Base-by-base conservation (phyloP, 2,329 filamentous ascomycete species). In the Talaromyces sp. region DNA sequence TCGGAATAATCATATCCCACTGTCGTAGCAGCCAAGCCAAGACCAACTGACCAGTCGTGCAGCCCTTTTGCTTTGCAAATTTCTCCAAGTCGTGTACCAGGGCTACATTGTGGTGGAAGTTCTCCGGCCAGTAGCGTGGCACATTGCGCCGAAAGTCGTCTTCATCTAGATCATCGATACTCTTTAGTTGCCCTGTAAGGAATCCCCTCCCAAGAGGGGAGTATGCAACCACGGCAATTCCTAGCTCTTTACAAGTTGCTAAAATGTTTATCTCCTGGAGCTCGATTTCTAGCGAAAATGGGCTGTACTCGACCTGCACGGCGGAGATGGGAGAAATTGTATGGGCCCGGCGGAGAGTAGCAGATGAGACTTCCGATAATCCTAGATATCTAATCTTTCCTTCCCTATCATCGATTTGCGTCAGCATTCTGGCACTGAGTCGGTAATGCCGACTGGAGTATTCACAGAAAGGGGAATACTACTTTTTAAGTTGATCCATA, bases 181-280 rank as follows among this genome's bases (percentile, higher is more conserved):
- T 80, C 65, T 76, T 81, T 70, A 84, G 77, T 50, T 82, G 73
- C 7, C 83, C 83, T 0, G 83, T 81, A 60, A 86, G 70, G 66
- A 86, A 84, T 1, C 87, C 87, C 6, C 83, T 77, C 22, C 85
- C 83, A 1, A 89, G 79, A 2, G 87, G 86, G 57, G 83, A 84
- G 76, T 88, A 88, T 3, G 83, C 83, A 9, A 87, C 74, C 47
- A 88, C 78, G 0, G 86, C 85, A 59, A 88, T 87, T 24, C 79
- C 77, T n/a, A 64, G 62, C 31, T 64, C 54, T 22, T 45, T 43
- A 43, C 62, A 64, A 16, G 62, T 52, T 35, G 72, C 47, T n/a
- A 52, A 11, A 9, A 52, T 10, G 13, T 52, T 52, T 31, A n/a
- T 52, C 47, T 52, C 24, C 24, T 31, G 47, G 47, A 8, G 9